Evolutionary conservation across 768 basidiomycete genomes (phyloP).

Genomic region (Termitomyces sp.): DNA sequence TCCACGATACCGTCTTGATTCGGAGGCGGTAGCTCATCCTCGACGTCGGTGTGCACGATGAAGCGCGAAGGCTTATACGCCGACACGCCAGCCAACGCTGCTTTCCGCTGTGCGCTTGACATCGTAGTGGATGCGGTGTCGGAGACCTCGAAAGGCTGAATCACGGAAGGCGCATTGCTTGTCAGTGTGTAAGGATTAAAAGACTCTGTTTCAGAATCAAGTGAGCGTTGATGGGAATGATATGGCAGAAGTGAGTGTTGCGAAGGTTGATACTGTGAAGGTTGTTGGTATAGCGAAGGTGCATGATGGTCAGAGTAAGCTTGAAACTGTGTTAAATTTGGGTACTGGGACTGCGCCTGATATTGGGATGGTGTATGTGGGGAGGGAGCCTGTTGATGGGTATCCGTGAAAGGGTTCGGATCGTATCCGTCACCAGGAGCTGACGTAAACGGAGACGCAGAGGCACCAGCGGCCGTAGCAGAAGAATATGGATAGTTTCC

Average conservation of each 20-base stretch:
- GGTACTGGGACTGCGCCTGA: conserved; percentile 6
- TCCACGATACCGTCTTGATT: conserved; percentile 55
- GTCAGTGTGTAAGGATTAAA: conserved; percentile 19
- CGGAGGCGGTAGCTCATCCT: conserved; percentile 42
- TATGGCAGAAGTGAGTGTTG: conserved; percentile 15
- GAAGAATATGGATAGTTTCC: conserved; percentile 26
- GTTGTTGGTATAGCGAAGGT: conserved; percentile 17
- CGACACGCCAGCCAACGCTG: conserved; percentile 44
- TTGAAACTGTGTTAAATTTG: conserved; percentile 9
- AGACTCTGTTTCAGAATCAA: conserved; percentile 18
- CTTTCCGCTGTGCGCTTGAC: conserved; percentile 47
- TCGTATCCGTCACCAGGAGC: conserved; percentile 7
- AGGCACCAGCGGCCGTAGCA: conserved; percentile 16
- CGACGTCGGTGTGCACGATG: conserved; percentile 65
- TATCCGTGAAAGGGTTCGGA: conserved; percentile 24
- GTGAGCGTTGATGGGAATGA: conserved; percentile 18
- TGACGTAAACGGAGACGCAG: conserved; percentile 10
- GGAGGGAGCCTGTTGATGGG: conserved; percentile 11
- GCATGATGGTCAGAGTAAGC: conserved; percentile 17
- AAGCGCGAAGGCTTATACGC: conserved; percentile 46
- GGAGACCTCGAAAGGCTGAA: conserved; percentile 18
- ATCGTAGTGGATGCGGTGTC: conserved; percentile 18
- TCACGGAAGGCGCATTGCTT: conserved; percentile 14
- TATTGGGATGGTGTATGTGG: conserved; percentile 1
- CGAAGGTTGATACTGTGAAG: conserved; percentile 9